These are phyloP conservation scores for Phellinidium pouzarii DNA, from an alignment of 1,284 basidiomycete genomes.

Conservation along the genomic window DNA sequence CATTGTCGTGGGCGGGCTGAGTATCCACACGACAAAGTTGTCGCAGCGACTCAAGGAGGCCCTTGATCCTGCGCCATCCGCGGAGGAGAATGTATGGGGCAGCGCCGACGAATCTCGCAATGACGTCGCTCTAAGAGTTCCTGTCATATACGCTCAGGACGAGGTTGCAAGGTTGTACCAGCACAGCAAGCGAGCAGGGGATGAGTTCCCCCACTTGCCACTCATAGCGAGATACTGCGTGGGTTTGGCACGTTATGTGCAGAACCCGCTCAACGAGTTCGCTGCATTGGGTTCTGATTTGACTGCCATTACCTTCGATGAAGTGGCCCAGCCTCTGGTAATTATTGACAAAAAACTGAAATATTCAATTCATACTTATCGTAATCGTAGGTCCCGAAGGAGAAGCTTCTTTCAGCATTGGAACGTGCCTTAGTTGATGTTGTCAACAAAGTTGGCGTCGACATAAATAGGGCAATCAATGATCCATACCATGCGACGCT, in stretches of 20 bases:
- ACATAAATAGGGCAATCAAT: slow-evolving; percentile 87
- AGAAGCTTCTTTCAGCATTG: slow-evolving; percentile 76
- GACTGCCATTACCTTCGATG: slow-evolving; percentile 72
- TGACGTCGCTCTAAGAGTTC: slow-evolving; percentile 45
- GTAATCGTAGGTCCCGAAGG: slow-evolving; percentile 63
- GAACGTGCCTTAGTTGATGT: slow-evolving; percentile 88
- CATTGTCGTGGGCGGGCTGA: slow-evolving; percentile 86
- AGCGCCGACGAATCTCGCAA: slow-evolving; percentile 20
- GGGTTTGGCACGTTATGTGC: slow-evolving; percentile 88
- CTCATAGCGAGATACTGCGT: slow-evolving; percentile 90
- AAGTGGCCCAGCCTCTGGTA: slow-evolving; percentile 84
- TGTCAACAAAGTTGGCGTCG: slow-evolving; percentile 90
- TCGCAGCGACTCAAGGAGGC: slow-evolving; percentile 58
- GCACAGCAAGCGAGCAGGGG: slow-evolving; percentile 78
- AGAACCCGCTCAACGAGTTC: slow-evolving; percentile 93
- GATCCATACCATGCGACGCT: slow-evolving; percentile 86
- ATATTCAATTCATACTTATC: slow-evolving; percentile 3
- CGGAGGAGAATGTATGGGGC: slow-evolving; percentile 28
- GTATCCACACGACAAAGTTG: slow-evolving; percentile 73
- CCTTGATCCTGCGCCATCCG: slow-evolving; percentile 24
- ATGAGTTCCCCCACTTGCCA: slow-evolving; percentile 81
- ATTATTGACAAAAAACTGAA: slow-evolving; percentile 24
- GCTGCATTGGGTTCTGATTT: slow-evolving; percentile 82
- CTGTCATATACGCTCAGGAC: slow-evolving; percentile 83
- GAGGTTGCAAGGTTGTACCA: slow-evolving; percentile 94